Evolutionary conservation across 129 eudicot genomes (phyloP).

Genomic region (Tanacetum coccineum): DNA sequence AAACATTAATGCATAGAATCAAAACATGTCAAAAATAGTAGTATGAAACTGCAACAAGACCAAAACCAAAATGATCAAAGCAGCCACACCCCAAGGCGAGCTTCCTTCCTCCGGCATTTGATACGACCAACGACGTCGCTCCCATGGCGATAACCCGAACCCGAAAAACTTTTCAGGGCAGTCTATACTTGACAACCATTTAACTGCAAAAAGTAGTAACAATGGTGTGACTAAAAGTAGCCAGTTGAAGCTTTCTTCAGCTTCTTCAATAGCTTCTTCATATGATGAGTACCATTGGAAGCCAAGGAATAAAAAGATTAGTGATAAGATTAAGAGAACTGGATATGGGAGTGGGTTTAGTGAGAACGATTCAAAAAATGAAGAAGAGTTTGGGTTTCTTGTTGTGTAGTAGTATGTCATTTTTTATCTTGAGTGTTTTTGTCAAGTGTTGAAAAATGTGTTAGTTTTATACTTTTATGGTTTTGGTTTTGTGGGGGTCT

Average conservation of each 20-base stretch:
- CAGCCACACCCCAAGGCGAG: constrained; percentile 92
- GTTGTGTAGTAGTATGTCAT: constrained; percentile 32
- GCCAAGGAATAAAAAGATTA: constrained; percentile 67
- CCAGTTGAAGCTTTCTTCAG: constrained; percentile 73
- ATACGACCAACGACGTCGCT: constrained; percentile 39
- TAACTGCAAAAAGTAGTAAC: constrained; percentile 55
- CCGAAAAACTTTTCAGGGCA: constrained; percentile 43
- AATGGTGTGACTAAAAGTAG: constrained; percentile 57
- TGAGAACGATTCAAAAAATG: constrained; percentile 56
- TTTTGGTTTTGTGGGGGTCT: no score
- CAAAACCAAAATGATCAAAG: constrained; percentile 63
- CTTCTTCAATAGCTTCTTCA: constrained; percentile 61
- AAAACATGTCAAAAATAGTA: constrained; percentile 63
- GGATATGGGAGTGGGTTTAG: constrained; percentile 82
- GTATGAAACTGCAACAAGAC: constrained; percentile 78
- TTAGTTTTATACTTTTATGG: no score
- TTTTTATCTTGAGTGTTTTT: constrained; percentile 17
- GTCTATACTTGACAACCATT: constrained; percentile 60
- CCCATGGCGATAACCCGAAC: constrained; percentile 48
- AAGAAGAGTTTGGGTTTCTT: constrained; percentile 48
- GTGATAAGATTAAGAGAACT: constrained; percentile 56
- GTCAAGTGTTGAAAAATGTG: constrained; percentile 1
- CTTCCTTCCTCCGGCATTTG: constrained; percentile 46
- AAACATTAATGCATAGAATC: constrained; percentile 13
- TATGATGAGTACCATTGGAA: constrained; percentile 63